Evolutionary conservation across 2,329 filamentous ascomycete genomes (phyloP), one percentile per base, ranked within the genome.

Genomic region (Aspergillus luchuensis): DNA sequence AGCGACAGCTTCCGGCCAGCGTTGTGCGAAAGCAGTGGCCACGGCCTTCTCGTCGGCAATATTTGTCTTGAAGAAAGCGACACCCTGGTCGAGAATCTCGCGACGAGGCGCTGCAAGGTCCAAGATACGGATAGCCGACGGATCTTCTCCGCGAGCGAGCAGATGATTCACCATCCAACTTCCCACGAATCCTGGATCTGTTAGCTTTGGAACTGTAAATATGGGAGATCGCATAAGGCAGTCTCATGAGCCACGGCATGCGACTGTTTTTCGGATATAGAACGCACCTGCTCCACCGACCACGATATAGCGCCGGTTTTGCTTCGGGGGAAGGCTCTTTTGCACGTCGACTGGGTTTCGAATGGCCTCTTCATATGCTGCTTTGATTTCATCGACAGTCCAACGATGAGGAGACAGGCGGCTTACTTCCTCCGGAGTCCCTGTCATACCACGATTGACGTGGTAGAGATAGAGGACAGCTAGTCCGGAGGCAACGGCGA

Each of bases 101-200:
- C 77, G 74, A 41, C 76, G 75, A 3, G 84, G 78, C 5, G 74
- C 68, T 13, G 76, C 76, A 58, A 84, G 78, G 68, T 87, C 85
- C 50, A 86, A 62, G 57, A 86, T 80, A 10, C 85, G 82, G 62
- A 87, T 83, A 30, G 80, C 78, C 41, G 76, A 68, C 1, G 83
- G 78, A 3, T 78, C 72, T 49, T 84, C 81, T 10, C 85, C 85
- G 5, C 81, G 82, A 19, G 78, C 76, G 8, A 86, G 74, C 8
- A 87, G 80, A 62, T 85, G 81, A 8, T 81, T 72, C 10, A 84
- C 80, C 36, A 87, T 81, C 69, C 81, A 82, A 33, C 83, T 80
- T 3, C 84, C 85, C 2, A 87, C 82, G 33, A 86, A 79, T 5
- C 84, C 83, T 84, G 69, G 19, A 25, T 0, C 2, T 33, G 6